Percentiles rank a stretch among this genome's conserved stretches.
phyloP scores from a whole-genome alignment of 176 grass and related monocot species.

The Tillandsia fasciculata region DNA sequence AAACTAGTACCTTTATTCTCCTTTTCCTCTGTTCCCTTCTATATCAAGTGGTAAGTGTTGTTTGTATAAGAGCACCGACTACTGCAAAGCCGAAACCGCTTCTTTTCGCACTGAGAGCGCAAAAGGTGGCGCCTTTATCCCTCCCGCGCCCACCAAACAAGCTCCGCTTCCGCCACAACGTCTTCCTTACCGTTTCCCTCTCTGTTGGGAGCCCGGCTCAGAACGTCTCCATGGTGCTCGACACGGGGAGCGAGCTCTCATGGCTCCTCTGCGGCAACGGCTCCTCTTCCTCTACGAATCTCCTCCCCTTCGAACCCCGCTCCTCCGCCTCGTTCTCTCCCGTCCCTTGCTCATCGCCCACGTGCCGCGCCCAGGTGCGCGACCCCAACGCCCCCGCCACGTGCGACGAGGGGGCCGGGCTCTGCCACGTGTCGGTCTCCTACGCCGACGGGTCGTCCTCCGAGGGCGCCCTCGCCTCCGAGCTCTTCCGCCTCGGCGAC shows the following conservation, averaged over 20 bases:
- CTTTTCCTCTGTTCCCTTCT: slow-evolving; percentile 7
- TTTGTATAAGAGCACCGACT: neutral
- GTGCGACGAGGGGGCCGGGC: slow-evolving; percentile 44
- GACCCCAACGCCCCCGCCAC: slow-evolving; percentile 58
- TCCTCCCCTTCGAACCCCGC: slow-evolving; percentile 26
- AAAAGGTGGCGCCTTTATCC: slow-evolving; percentile 36
- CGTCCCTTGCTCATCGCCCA: slow-evolving; percentile 59
- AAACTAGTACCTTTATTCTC: neutral
- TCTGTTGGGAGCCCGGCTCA: slow-evolving; percentile 74
- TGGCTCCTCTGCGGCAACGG: slow-evolving; percentile 52
- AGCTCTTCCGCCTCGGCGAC: slow-evolving; percentile 56
- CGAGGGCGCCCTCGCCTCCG: slow-evolving; percentile 67
- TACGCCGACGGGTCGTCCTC: slow-evolving; percentile 82
- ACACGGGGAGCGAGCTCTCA: slow-evolving; percentile 96
- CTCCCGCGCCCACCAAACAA: slow-evolving; percentile 58
- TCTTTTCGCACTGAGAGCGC: slow-evolving; percentile 40
- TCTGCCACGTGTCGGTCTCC: slow-evolving; percentile 57
- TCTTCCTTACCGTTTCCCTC: slow-evolving; percentile 77
- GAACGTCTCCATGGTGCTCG: slow-evolving; percentile 83
- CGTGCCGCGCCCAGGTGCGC: slow-evolving; percentile 37
- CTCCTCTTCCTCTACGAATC: neutral
- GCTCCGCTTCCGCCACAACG: slow-evolving; percentile 92
- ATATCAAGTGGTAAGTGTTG: slow-evolving; percentile 9
- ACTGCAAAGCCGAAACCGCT: slow-evolving; percentile 9
- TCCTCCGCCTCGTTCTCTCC: slow-evolving; percentile 53